Base-by-base conservation (phyloP, 2,329 filamentous ascomycete species). In the Aspergillus carbonarius region DNA sequence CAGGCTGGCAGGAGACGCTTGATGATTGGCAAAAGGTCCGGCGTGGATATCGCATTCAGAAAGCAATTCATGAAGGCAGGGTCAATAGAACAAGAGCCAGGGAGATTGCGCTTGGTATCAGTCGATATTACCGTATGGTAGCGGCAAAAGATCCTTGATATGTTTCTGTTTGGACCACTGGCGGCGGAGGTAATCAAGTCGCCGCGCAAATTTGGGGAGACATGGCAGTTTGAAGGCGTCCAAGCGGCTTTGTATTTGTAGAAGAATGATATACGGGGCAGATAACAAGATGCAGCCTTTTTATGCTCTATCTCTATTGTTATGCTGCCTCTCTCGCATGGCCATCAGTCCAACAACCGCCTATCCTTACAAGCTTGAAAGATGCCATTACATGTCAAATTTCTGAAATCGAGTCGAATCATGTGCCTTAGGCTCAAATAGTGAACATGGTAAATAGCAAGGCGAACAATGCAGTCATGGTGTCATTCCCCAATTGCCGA, bases 1-100 rank as follows among this genome's bases (percentile, higher is more conserved):
- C 68, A 6, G 76, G 74, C 7, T 77, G 74, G 73, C 72, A 74
- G 61, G 75, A 78, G 58, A 76, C 63, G 30, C 60, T 77, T 1
- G 66, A 71, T 7, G 72, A 77, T 42, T 78, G 76, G 76, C 71
- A 76, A 60, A 69, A 65, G 23, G 67, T 77, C 23, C 65, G 62
- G 7, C 64, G 68, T 17, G 70, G 69, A 8, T 77, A 78, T 62
- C 72, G 72, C 32, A 58, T 74, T n/a, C 71, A 63, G n/a, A 76
- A 73, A 58, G 62, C 59, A 17, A 57, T 76, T 35, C 62, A 70
- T 54, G 74, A 77, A 63, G 75, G 74, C 18, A 70, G 65, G 15
- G 73, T 65, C 2, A 76, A 78, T 48, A 66, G 75, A 47, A 69
- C 60, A 23, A 64, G 72, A 47, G 60, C 68, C 10, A 73, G 70